phyloP scores from a whole-genome alignment of 164 flowering plant species.

The Kingdonia uniflora region DNA sequence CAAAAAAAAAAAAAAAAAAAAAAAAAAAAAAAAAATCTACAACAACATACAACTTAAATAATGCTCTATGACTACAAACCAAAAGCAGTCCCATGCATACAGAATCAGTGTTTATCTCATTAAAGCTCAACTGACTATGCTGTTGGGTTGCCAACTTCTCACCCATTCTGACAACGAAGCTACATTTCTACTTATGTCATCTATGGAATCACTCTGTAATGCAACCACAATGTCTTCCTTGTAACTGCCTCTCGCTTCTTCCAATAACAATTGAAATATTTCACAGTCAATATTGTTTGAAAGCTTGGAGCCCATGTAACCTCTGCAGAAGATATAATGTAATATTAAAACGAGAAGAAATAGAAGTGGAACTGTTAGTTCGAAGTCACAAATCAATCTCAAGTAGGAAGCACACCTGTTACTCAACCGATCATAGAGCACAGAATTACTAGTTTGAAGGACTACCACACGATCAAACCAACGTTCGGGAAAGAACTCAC shows the following conservation, averaged over 20 bases:
- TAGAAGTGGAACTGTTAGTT: background rate
- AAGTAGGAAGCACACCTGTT: slow-evolving; percentile 74
- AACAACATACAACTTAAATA: no score
- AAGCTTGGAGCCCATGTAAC: slow-evolving; percentile 70
- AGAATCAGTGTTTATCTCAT: no score
- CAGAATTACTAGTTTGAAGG: slow-evolving; percentile 80
- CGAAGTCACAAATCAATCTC: background rate
- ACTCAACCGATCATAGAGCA: slow-evolving; percentile 69
- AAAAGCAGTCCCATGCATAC: no score
- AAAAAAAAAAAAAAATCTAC: no score
- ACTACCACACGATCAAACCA: slow-evolving; percentile 94
- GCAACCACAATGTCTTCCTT: slow-evolving; percentile 61
- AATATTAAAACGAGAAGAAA: no score
- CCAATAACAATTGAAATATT: slow-evolving; percentile 79
- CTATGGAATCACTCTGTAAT: slow-evolving; percentile 58
- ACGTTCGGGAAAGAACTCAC: slow-evolving; percentile 94
- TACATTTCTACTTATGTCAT: slow-evolving; percentile 71
- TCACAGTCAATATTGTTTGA: slow-evolving; percentile 83
- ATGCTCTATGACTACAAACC: no score
- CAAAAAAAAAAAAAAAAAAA: no score
- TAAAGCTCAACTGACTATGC: background rate
- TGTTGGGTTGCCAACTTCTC: slow-evolving; percentile 39
- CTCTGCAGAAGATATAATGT: slow-evolving; percentile 34
- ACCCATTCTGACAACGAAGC: slow-evolving; percentile 57
- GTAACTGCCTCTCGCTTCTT: slow-evolving; percentile 83